Base-by-base conservation (phyloP, 768 basidiomycete species). In the Naganishia randhawae region DNA sequence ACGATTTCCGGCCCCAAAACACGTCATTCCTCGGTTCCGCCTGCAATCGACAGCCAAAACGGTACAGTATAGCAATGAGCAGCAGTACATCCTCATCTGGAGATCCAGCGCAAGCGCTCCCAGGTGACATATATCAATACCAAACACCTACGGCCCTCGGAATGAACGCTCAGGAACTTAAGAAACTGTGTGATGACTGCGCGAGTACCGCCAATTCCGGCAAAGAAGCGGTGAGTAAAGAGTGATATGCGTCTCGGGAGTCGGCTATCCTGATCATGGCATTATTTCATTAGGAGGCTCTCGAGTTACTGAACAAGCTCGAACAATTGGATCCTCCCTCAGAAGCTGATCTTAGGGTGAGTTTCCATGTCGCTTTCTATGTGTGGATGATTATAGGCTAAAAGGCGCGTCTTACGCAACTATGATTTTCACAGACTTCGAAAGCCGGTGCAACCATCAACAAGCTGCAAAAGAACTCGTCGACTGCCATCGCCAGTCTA, bases 401-500 rank as follows among this genome's bases (percentile, higher is more conserved):
- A 54, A n/a, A n/a, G n/a, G 17, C 63, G 5, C 11, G 50, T 48
- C 25, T 8, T 54, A 1, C 3, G 9, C 50, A 29, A 32, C 22
- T 29, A 29, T 29, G 16, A 39, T 11, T 17, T n/a, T n/a, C 22
- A 35, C 53, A 80, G 78, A 66, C 75, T n/a, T 73, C 78, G 10
- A 78, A 75, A 75, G 76, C 77, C 17, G 78, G 78, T 55, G 72
- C 75, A 17, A 72, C 73, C 5, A 69, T 80, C 52, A 76, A 73
- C 33, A 77, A 78, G 67, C 74, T 75, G 14, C 73, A 75, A 13
- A 75, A 73, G 50, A 66, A 71, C 63, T 13, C 75, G 19, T 62
- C 68, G 1, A 50, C 73, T 10, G 68, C 67, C 5, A 62, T 78
- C 45, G 63, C 72, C 17, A 37, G 64, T 4, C 57, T 77, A 3